These are phyloP conservation scores for Komagataella phaffii DNA, from an alignment of 805 yeast genomes.

Conservation along the genomic window DNA sequence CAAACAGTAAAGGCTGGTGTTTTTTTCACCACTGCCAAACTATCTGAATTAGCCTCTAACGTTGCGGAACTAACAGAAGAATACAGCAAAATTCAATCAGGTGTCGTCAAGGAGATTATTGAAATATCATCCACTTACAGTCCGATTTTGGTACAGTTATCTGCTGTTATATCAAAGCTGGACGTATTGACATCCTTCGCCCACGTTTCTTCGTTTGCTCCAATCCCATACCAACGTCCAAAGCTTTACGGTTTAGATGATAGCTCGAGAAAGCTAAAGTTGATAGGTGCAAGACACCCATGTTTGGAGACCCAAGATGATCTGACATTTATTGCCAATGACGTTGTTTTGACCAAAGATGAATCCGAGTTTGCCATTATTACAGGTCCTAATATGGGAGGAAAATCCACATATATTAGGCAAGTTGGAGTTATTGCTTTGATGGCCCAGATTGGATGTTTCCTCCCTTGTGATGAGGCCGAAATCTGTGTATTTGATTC, in stretches of 20 bases:
- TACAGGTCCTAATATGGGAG: slow-evolving; percentile 98
- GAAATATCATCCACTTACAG: slow-evolving; percentile 70
- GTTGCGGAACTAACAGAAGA: slow-evolving; percentile 46
- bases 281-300: slow-evolving; percentile 85
- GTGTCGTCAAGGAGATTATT: slow-evolving; percentile 73
- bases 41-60: slow-evolving; percentile 46
- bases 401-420: slow-evolving; percentile 86
- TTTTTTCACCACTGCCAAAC: slow-evolving; percentile 63
- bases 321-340: slow-evolving; percentile 82
- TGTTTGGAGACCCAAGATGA: slow-evolving; percentile 90
- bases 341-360: slow-evolving; percentile 49
- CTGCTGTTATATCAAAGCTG: slow-evolving; percentile 53
- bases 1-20: slow-evolving; percentile 95
- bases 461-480: slow-evolving; percentile 67
- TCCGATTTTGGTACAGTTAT: slow-evolving; percentile 57
- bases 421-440: slow-evolving; percentile 80
- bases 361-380: slow-evolving; percentile 64
- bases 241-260: slow-evolving; percentile 40
- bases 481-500: slow-evolving; percentile 82
- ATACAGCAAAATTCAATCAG: slow-evolving; percentile 64
- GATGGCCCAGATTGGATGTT: slow-evolving; percentile 84
- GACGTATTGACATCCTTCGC: slow-evolving; percentile 86
- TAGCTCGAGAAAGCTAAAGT: slow-evolving; percentile 30
- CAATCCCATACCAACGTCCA: slow-evolving; percentile 71
- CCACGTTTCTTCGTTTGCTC: slow-evolving; percentile 70